Base-by-base conservation (phyloP, 108 stramenopile genomes). In the Skeletonema marinoi region DNA sequence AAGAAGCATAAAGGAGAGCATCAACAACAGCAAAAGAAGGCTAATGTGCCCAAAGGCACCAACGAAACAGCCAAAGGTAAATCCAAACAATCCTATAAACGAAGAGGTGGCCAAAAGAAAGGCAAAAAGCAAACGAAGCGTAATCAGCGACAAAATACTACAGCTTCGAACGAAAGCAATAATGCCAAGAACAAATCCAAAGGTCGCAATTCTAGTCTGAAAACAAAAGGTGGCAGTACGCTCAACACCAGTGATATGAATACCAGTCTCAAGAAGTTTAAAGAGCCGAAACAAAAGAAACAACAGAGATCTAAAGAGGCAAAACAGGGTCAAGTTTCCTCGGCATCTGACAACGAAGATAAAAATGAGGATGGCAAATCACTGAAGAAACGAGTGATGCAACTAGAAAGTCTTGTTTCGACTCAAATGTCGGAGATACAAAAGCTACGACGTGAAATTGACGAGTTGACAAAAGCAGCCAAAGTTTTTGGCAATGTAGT, bases 371-470 rank as follows among this genome's bases (percentile, higher is more conserved):
- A 85, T 25, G 59, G 62, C 6, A 69, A 69, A 39, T 2, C 9
- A 9, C 56, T 89, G 32, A 62, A 61, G 38, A 84, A 85, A 33
- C 65, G 94, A 56, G 80, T 95, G 6, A 74, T 86, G 10, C 89
- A 90, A 72, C 61, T 95, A 48, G 94, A 95, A 77, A 81, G 78
- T 11, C 60, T 95, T 30, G 89, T 93, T 13, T 84, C 90, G 16
- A 79, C 70, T 44, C 94, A 95, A 82, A 70, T 85, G 59, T 74
- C 85, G 35, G 89, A 91, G 58, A 84, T 95, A 30, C 87, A 85
- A 61, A 87, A 91, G 41, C 84, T 95, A 17, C 72, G 89, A 51
- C 73, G 91, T 21, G 86, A 89, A 62, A 84, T 87, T 56, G 78
- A 82, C 14, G 84, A 85, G 5, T 70, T 92, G 51, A 71, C 78